Percentiles rank a stretch among this genome's conserved stretches.
These are phyloP conservation scores for Urostyla sp. DNA, from an alignment of 73 alveolate species.

Conservation along the genomic window DNA sequence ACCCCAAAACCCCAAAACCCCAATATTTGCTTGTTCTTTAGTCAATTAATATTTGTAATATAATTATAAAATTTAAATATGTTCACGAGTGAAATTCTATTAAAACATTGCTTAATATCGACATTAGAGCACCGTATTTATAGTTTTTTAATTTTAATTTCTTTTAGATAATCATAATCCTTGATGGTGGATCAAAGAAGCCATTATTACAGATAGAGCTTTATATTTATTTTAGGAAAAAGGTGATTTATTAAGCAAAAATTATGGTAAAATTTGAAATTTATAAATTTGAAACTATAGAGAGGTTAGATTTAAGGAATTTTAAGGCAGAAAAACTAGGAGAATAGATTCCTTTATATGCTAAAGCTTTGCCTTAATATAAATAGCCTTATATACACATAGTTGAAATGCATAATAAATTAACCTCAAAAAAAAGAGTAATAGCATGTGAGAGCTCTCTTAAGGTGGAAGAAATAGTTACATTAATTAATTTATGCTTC, in stretches of 20 bases:
- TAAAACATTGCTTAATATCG: constrained; percentile 15
- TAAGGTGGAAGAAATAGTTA: constrained; percentile 42
- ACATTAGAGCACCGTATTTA: constrained; percentile 17
- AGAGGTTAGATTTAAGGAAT: no score
- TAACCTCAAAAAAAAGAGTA: constrained; percentile 27
- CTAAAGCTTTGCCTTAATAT: constrained; percentile 19
- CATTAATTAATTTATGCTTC: constrained; percentile 11
- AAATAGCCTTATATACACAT: constrained; percentile 39
- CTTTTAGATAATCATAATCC: constrained; percentile 27
- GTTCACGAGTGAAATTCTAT: constrained; percentile 35
- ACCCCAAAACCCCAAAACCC: constrained; percentile 2
- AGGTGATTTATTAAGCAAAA: constrained; percentile 25
- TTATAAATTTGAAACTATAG: no score
- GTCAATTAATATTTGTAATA: background rate
- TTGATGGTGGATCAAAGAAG: constrained; percentile 59
- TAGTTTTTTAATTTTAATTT: background rate
- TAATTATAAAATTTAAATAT: background rate
- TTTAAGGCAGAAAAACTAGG: no score
- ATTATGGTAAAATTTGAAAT: constrained; percentile 55
- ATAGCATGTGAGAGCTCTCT: constrained; percentile 47
- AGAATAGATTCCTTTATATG: constrained; percentile 2
- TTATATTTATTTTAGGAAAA: constrained; percentile 43
- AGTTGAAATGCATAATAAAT: constrained; percentile 36
- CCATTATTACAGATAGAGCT: constrained; percentile 50
- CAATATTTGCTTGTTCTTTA: background rate